Conservation (phyloP, 2,329 filamentous ascomycete genomes). For the Diaporthe ampelina region DNA sequence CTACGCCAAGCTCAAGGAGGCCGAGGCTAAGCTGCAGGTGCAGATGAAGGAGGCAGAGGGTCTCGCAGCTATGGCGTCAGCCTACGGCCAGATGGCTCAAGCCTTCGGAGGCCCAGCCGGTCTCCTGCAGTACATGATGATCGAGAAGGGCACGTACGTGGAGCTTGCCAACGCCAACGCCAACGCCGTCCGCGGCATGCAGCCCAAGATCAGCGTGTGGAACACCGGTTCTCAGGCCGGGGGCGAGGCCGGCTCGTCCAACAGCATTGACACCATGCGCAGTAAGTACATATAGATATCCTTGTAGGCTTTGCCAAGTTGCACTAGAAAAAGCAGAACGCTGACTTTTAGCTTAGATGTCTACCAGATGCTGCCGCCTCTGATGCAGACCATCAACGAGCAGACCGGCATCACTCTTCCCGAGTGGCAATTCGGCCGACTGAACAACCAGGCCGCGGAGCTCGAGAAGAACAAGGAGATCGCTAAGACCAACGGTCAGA, state of each 20-base stretch:
- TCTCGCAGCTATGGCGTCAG: slow-evolving; percentile 81
- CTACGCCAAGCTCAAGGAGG: slow-evolving; percentile 58
- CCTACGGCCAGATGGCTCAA: slow-evolving; percentile 79
- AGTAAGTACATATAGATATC: slow-evolving; percentile 50
- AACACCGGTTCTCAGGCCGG: slow-evolving; percentile 76
- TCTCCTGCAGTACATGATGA: slow-evolving; percentile 88
- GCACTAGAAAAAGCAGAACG: background rate
- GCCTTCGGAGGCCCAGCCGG: slow-evolving; percentile 85
- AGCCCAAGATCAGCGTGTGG: slow-evolving; percentile 94
- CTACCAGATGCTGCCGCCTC: slow-evolving; percentile 86
- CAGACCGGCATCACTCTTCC: slow-evolving; percentile 88
- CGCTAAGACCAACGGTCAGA: slow-evolving; percentile 43
- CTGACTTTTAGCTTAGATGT: slow-evolving; percentile 61
- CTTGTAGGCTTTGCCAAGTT: too few relatives aligned
- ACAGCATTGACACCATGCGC: slow-evolving; percentile 74
- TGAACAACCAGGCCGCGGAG: slow-evolving; percentile 53
- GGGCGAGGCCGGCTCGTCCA: slow-evolving; percentile 51
- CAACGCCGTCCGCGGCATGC: slow-evolving; percentile 78
- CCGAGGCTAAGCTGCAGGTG: slow-evolving; percentile 65
- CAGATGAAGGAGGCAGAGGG: slow-evolving; percentile 84
- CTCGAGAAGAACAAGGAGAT: slow-evolving; percentile 58
- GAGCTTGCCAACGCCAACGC: slow-evolving; percentile 85
- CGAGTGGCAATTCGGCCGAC: slow-evolving; percentile 77
- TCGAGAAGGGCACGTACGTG: slow-evolving; percentile 84
- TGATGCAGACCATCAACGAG: slow-evolving; percentile 88